Evolutionary conservation across 805 yeast genomes (phyloP), one percentile per base, ranked within the genome.

Genomic region (Barnettozyma wickerhamii): DNA sequence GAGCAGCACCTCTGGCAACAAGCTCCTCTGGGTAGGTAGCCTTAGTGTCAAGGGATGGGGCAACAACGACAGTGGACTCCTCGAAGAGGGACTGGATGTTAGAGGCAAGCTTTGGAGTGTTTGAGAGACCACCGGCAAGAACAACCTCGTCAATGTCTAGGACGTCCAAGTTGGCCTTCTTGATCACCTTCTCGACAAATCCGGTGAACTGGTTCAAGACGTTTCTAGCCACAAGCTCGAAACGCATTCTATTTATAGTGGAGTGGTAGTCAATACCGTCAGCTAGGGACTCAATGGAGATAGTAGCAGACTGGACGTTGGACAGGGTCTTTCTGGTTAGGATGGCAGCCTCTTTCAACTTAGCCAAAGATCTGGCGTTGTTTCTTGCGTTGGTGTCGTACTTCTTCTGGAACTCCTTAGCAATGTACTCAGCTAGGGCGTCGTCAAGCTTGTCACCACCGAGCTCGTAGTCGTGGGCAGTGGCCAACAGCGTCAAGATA

Each of bases 211-310:
- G 77, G 50, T 79, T 67, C 56, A 91, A 77, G 23, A 84, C 89
- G 50, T 76, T 70, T 69, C 93, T 81, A 38, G 88, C 87, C 42
- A 85, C 81, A 50, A 91, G 72, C 72, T 93, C 99, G 61, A 77
- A 93, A 68, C 96, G 79, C 69, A 93, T 72, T 73, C 98, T 85
- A 77, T 93, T 93, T 62, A 93, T 81, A 44, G 91, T 75, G 48
- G 95, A 78, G 68, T 87, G 90, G 79, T 82, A 93, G 68, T 93
- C 99, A 62, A 73, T 78, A 49, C 99, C 99, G 45, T 85, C 95
- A 46, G 95, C 91, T 50, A 93, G 75, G 18, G 96, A 84, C 68
- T 93, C 99, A 54, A 93, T 85, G 34, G 98, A 93, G 59, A 89
- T 87, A 41, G 93, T 84, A 33, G 97, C 83, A 37, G 88, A 72